A percentile compares a stretch with the other conserved stretches of the same genome.
Conservation (phyloP, 116 monocot species). For the Dioscorea cayenensis region DNA sequence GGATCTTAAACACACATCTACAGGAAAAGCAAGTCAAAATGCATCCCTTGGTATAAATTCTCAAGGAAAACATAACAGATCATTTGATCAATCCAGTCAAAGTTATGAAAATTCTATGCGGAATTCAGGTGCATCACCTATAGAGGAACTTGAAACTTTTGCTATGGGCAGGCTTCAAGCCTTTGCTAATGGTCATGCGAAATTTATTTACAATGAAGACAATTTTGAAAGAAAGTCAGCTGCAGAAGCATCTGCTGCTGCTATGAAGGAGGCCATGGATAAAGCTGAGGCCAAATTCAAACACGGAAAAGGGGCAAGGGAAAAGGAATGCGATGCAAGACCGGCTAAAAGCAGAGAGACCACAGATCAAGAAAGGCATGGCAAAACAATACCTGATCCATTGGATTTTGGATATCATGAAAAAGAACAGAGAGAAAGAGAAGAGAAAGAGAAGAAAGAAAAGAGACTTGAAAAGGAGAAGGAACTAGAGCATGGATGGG, state of each 20-base stretch:
- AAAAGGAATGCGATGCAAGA: constrained; percentile 59
- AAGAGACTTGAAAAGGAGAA: constrained; percentile 55
- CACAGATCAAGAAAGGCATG: constrained; percentile 29
- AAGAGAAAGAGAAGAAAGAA: constrained; percentile 50
- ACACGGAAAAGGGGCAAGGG: constrained; percentile 82
- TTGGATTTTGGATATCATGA: constrained; percentile 30
- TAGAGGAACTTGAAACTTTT: constrained; percentile 81
- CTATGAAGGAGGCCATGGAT: constrained; percentile 85
- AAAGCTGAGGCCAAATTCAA: constrained; percentile 85
- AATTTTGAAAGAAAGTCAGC: constrained; percentile 55
- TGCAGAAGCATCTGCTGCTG: constrained; percentile 63
- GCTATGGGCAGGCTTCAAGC: constrained; percentile 41
- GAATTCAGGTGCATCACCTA: constrained; percentile 21
- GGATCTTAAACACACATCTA: constrained; percentile 21
- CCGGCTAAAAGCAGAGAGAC: constrained; percentile 36
- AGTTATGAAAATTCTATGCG: constrained; percentile 31
- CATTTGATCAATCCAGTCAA: constrained; percentile 21
- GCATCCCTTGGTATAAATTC: constrained; percentile 20
- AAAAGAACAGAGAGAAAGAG: constrained; percentile 48
- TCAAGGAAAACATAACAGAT: constrained; percentile 21
- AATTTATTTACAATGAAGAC: constrained; percentile 35
- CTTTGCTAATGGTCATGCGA: constrained; percentile 13
- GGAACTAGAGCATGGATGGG: constrained; percentile 31
- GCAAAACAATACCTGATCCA: constrained; percentile 12
- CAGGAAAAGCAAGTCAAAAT: constrained; percentile 18